Evolutionary conservation across 2,329 filamentous ascomycete genomes (phyloP), one percentile per base, ranked within the genome.

Genomic region (Sporothrix curviconia): DNA sequence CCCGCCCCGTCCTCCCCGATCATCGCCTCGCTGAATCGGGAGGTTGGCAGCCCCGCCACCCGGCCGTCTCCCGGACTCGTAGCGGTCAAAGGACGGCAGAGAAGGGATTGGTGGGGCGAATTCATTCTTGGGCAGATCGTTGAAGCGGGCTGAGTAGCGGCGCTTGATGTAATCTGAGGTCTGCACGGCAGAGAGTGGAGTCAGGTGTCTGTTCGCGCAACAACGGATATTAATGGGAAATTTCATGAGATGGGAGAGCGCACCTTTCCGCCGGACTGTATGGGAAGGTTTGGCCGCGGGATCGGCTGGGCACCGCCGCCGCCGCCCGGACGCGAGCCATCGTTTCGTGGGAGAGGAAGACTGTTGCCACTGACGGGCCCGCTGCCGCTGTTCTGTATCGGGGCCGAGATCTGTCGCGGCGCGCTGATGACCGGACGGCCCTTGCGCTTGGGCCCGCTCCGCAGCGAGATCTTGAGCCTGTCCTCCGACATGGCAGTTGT

Each of bases 101-200:
- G 80, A 72, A 1, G 94, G 92, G 62, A 96, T 78, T 2, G 89
- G 82, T 17, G 90, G 82, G n/a, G 82, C 83, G 68, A 84, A 88
- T 65, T 89, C 85, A 66, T 89, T 85, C 66, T 89, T 85, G 59
- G 88, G 87, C 1, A 86, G 72, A 63, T 89, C 85, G 66, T 91
- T 92, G 71, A 96, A 95, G 60, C 92, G 86, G 42, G 92, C 92
- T 39, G 94, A 97, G 73, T 97, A 99, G 65, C 94, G 81, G 65
- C 91, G 83, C 76, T 97, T 97, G 59, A 99, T 92, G 55, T 97
- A 78, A 70, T 99, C 92, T 24, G 82, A 82, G 1, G 83, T 86
- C 82, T 84, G 70, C 4, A n/a, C 24, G 17, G 12, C 40, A 11
- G 19, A 12, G n/a, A n/a, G n/a, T n/a, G n/a, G n/a, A n/a, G n/a